A percentile compares a stretch with the other conserved stretches of the same genome.
These are phyloP conservation scores for Strigomonas oncopelti DNA, from an alignment of 208 protist species.

Conservation along the genomic window DNA sequence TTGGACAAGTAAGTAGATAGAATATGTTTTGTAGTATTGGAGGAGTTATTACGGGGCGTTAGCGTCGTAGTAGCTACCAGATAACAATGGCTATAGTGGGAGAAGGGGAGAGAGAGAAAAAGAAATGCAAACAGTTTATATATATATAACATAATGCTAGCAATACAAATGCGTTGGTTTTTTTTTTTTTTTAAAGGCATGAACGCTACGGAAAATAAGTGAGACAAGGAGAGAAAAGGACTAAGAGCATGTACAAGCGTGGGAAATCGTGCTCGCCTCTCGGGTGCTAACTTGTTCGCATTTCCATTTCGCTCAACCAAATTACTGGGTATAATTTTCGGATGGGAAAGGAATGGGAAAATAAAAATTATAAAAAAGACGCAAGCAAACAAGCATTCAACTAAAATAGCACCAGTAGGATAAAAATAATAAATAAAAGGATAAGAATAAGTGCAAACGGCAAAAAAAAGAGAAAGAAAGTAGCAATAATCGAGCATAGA, in stretches of 20 bases:
- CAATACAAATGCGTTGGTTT: background rate
- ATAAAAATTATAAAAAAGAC: conserved; percentile 19
- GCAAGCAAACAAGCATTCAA: conserved; percentile 12
- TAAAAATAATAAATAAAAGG: background rate
- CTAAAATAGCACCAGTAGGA: background rate
- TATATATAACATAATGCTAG: background rate
- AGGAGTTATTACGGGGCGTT: background rate
- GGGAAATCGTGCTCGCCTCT: too few relatives aligned
- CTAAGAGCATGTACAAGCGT: too few relatives aligned
- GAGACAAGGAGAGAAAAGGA: conserved; percentile 13
- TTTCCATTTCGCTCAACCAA: too few relatives aligned
- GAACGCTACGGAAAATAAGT: background rate
- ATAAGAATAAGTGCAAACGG: too few relatives aligned
- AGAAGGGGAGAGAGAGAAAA: background rate
- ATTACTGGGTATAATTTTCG: too few relatives aligned
- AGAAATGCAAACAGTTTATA: background rate
- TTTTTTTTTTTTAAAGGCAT: background rate
- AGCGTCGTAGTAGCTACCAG: background rate
- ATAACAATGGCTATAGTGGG: background rate
- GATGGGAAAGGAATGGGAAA: conserved; percentile 1
- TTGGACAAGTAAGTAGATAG: background rate
- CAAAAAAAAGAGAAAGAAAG: too few relatives aligned
- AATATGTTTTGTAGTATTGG: background rate
- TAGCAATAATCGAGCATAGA: too few relatives aligned
- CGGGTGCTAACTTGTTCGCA: too few relatives aligned